These are phyloP conservation scores for Lipomyces sp. DNA, from an alignment of 805 yeast species.

Conservation along the genomic window DNA sequence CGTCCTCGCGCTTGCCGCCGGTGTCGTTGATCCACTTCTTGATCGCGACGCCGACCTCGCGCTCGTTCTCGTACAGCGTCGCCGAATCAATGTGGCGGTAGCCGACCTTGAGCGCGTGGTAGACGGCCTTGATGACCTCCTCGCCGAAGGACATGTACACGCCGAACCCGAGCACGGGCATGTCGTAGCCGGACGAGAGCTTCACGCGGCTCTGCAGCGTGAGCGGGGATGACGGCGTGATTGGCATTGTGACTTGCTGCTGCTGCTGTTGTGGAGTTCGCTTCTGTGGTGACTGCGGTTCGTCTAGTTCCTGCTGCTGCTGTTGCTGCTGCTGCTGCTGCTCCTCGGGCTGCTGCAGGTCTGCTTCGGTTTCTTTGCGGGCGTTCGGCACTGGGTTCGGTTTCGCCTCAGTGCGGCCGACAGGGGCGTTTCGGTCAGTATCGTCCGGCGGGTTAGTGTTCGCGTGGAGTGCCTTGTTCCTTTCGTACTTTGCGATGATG, in stretches of 20 bases:
- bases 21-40: constrained; percentile 43
- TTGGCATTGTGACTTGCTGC: not conserved
- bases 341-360: not conserved
- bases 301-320: not conserved
- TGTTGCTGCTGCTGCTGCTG: not conserved
- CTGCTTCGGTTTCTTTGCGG: no score
- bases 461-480: not conserved
- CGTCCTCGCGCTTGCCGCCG: constrained; percentile 40
- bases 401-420: no score
- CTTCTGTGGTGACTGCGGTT: not conserved
- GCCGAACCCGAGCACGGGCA: constrained; percentile 79
- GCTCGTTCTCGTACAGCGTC: constrained; percentile 64
- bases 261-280: not conserved
- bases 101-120: constrained; percentile 80
- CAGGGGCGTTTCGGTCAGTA: no score
- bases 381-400: no score
- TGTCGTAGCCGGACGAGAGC: constrained; percentile 53
- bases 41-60: constrained; percentile 59
- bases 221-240: constrained; percentile 5
- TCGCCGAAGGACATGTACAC: constrained; percentile 73
- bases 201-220: constrained; percentile 6
- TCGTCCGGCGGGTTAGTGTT: no score
- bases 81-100: constrained; percentile 80
- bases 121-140: constrained; percentile 58
- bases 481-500: not conserved